Evolutionary conservation across 768 basidiomycete genomes (phyloP), one percentile per base, ranked within the genome.

Genomic region (Hebeloma cylindrosporum): DNA sequence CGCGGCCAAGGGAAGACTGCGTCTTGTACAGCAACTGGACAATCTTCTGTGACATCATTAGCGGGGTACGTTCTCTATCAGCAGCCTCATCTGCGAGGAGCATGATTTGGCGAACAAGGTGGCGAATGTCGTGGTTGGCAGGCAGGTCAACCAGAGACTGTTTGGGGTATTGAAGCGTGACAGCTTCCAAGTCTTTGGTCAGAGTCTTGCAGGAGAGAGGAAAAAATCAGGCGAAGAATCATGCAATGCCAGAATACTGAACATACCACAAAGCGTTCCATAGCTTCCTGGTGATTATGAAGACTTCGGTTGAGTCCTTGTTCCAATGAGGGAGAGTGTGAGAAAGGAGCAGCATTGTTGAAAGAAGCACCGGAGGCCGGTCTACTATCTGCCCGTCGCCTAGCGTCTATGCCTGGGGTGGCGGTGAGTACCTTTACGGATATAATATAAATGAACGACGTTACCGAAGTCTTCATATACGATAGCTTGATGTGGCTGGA

Each of bases 401-500:
- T 80, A 27, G 75, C 48, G 51, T 87, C 85, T 27, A 78, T 39
- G 10, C 51, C 54, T 56, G 38, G 6, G 13, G 27, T 63, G 52
- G 71, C 73, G 82, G 48, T 7, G 22, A 31, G 8, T 52, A 36
- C 45, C 52, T 60, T 44, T 57, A 51, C 46, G 30, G 23, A 31
- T n/a, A 22, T 25, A 16, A 43, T 18, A 21, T 14, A 36, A 22
- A 10, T 8, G 9, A 29, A n/a, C 18, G 7, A 13, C 44, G n/a
- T 27, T 50, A 81, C 92, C 85, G 53, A 99, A 98, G 61, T 99
- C 96, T 55, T 97, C 93, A 66, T 99, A 99, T 8, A 99, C 93
- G 35, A 80, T 79, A 26, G 83, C 68, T 64, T 99, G 96, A 52
- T 83, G 80, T 14, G 78, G 71, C 50, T 90, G 85, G 7, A 99